Percentiles rank a stretch among this genome's conserved stretches.
These are phyloP conservation scores for Zopfochytrium polystomum DNA, from an alignment of 371 early-diverging fungal genomes.

Conservation along the genomic window DNA sequence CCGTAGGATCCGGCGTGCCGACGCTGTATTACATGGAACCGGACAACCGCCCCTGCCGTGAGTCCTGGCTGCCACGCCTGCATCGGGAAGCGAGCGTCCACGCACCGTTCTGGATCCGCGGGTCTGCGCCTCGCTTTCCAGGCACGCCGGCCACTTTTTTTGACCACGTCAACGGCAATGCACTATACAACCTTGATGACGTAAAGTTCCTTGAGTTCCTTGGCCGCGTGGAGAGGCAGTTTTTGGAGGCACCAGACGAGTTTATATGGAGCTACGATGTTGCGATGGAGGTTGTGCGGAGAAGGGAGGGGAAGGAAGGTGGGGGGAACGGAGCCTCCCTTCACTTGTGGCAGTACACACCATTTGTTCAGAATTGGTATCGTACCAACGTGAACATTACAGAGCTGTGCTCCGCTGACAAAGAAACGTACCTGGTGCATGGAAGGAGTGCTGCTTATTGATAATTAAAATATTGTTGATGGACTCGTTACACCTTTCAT, in stretches of 20 bases:
- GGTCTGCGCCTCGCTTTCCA: constrained; percentile 32
- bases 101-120: constrained; percentile 36
- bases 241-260: constrained; percentile 10
- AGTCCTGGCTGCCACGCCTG: constrained; percentile 32
- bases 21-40: constrained; percentile 38
- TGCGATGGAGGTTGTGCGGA: constrained; percentile 27
- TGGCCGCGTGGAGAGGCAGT: constrained; percentile 11
- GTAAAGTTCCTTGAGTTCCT: constrained; percentile 19
- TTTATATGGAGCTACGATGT: constrained; percentile 34
- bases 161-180: constrained; percentile 41
- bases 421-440: constrained; percentile 35
- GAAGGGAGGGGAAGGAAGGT: constrained; percentile 25
- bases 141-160: constrained; percentile 21
- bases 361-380: constrained; percentile 37
- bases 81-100: constrained; percentile 29
- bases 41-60: constrained; percentile 30
- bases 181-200: constrained; percentile 30
- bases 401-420: constrained; percentile 18
- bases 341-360: constrained; percentile 28
- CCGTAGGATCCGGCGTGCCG: neutral
- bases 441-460: constrained; percentile 26
- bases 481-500: too few relatives aligned
- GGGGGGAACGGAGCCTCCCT: constrained; percentile 22
- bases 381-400: constrained; percentile 33
- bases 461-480: too few relatives aligned